A percentile compares a stretch with the other conserved stretches of the same genome.
These are phyloP conservation scores for Lenzites betulinus DNA, from an alignment of 768 basidiomycete species.

Conservation along the genomic window DNA sequence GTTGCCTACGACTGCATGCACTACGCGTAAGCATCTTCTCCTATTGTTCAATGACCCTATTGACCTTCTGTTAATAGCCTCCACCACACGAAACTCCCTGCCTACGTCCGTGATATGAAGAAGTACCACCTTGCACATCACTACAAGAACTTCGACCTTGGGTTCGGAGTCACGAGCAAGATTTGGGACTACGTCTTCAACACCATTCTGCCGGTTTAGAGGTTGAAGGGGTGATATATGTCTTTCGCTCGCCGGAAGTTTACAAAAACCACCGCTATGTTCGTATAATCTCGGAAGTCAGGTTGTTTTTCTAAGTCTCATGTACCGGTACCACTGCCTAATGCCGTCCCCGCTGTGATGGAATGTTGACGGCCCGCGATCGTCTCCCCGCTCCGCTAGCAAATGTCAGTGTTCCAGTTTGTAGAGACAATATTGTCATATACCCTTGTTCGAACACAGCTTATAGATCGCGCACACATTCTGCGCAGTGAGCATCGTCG, in stretches of 20 bases:
- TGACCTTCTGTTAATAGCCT: slow-evolving; percentile 42
- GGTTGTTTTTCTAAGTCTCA: slow-evolving; percentile 1
- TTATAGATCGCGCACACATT: no score
- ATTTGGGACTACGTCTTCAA: slow-evolving; percentile 94
- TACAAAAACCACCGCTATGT: not conserved
- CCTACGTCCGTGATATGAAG: slow-evolving; percentile 91
- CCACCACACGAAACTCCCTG: slow-evolving; percentile 84
- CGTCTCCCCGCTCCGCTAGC: slow-evolving; percentile 5
- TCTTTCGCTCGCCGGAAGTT: not conserved
- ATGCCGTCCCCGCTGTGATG: slow-evolving; percentile 1
- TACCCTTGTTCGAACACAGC: not conserved
- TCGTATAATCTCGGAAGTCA: not conserved
- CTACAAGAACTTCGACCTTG: slow-evolving; percentile 97
- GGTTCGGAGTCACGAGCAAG: slow-evolving; percentile 97
- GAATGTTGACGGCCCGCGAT: not conserved
- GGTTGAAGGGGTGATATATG: not conserved
- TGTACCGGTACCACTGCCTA: not conserved
- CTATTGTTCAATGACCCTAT: slow-evolving; percentile 1
- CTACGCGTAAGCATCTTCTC: slow-evolving; percentile 64
- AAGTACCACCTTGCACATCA: slow-evolving; percentile 97
- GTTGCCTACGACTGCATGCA: slow-evolving; percentile 90
- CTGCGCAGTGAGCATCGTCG: no score
- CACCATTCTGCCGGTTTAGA: slow-evolving; percentile 68
- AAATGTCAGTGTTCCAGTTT: not conserved
- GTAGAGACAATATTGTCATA: slow-evolving; percentile 5